Evolutionary conservation across 2,329 filamentous ascomycete genomes (phyloP), one percentile per base, ranked within the genome.

Genomic region (Sporothrix pallida): DNA sequence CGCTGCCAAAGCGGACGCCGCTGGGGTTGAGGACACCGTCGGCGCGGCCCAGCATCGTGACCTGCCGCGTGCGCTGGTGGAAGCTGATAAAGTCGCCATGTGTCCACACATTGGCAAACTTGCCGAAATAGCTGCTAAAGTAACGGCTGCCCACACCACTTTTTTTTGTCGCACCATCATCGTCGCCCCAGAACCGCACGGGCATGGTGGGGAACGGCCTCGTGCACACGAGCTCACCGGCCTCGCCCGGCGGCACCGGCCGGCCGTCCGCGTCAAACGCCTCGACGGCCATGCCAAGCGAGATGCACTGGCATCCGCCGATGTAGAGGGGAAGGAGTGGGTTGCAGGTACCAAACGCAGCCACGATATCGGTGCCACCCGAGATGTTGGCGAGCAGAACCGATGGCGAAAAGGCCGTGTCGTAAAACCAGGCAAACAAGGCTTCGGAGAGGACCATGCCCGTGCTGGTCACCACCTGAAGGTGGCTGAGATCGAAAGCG

Each of bases 31-130:
- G 31, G 60, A 65, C 60, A 8, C 60, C 60, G 60, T 65, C 60
- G 31, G 60, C 60, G 17, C 60, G 60, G 60, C 60, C 60, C 60
- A 65, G 31, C 60, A 65, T 65, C 12, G 31, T 65, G 60, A 65
- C 37, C 31, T 65, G 60, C 31, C 15, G 26, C 31, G 60, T 65
- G 60, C 17, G 60, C n/a, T 31, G 60, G 17, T 65, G 60, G 31
- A 65, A 65, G 37, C 60, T 65, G 60, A 65, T 65, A 31, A 65
- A 65, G 15, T 65, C 60, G 31, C 60, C 60, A 17, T 65, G 60
- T 15, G 60, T 65, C 60, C 60, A 65, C 6, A 10, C 60, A 31
- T 46, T 46, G 17, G 7, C 60, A 23, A 65, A 65, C 37, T 65
- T 65, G 12, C 44, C 60, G 17, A 65, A 54, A 20, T 54, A 54